Conservation (phyloP, 441 rosid genomes). For the Cnidoscolus chayamansa region DNA sequence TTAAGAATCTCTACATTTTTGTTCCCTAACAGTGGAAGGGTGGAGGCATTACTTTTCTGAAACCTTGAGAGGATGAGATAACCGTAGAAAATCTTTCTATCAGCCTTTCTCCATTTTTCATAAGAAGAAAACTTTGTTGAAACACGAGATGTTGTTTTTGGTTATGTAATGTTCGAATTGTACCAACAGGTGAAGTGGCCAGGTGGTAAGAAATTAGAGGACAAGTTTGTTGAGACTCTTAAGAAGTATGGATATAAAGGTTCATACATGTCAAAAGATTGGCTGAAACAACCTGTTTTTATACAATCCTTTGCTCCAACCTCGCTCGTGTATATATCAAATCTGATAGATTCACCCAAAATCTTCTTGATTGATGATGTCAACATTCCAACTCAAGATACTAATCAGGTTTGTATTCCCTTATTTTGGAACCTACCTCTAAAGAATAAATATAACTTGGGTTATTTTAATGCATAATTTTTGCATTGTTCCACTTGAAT, state of each 20-base stretch:
- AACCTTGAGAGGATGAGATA: neutral
- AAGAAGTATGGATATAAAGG: constrained; percentile 80
- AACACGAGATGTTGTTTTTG: no score
- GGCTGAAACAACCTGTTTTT: constrained; percentile 80
- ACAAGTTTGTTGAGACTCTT: constrained; percentile 61
- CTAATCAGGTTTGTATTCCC: constrained; percentile 63
- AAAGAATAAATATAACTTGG: neutral
- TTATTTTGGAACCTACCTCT: neutral
- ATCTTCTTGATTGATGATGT: constrained; percentile 78
- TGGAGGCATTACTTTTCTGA: neutral
- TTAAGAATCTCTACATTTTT: neutral
- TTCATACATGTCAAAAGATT: constrained; percentile 71
- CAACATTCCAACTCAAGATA: constrained; percentile 69
- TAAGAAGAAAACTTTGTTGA: neutral
- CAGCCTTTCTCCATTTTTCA: neutral
- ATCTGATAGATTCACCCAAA: constrained; percentile 69
- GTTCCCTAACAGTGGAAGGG: neutral
- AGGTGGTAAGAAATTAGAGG: constrained; percentile 66
- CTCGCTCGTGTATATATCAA: constrained; percentile 66
- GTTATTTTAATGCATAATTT: neutral
- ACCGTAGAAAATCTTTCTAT: neutral
- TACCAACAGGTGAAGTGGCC: constrained; percentile 76
- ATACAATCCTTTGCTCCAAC: constrained; percentile 97
- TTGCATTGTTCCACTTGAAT: neutral
- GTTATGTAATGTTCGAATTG: neutral